These are phyloP conservation scores for Chenopodium berlandieri DNA, from an alignment of 148 eudicot genomes.

Conservation along the genomic window DNA sequence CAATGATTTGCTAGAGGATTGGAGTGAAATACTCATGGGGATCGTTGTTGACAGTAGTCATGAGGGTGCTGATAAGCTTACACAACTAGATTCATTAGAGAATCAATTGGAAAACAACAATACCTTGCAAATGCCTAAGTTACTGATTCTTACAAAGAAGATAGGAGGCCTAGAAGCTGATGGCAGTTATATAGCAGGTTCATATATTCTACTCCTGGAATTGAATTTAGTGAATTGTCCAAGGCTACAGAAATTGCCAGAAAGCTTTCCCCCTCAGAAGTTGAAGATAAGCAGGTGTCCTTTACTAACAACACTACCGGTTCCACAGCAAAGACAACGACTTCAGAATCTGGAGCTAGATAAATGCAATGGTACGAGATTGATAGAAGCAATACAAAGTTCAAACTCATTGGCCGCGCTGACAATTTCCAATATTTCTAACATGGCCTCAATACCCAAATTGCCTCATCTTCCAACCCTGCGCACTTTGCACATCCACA, in stretches of 20 bases:
- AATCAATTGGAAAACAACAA: background rate
- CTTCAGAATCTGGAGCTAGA: slow-evolving; percentile 34
- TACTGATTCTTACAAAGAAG: background rate
- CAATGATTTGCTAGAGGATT: slow-evolving; percentile 22
- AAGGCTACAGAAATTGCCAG: slow-evolving; percentile 18
- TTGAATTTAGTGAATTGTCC: slow-evolving; percentile 25
- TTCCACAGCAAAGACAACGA: slow-evolving; percentile 14
- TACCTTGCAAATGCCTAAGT: too few relatives aligned
- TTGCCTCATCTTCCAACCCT: slow-evolving; percentile 31
- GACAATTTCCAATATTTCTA: slow-evolving; percentile 36
- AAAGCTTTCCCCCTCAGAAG: slow-evolving; percentile 23
- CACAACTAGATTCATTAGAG: background rate
- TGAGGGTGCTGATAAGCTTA: background rate
- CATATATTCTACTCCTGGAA: background rate
- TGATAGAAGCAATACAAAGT: slow-evolving; percentile 26
- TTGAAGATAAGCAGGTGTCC: slow-evolving; percentile 26
- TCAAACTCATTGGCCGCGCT: slow-evolving; percentile 36
- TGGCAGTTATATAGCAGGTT: background rate
- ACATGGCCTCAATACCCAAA: slow-evolving; percentile 26
- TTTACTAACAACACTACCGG: slow-evolving; percentile 21
- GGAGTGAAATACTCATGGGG: background rate
- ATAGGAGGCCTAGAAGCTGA: background rate
- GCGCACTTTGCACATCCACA: slow-evolving; percentile 17
- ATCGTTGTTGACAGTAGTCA: background rate
- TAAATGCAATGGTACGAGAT: slow-evolving; percentile 16